These are phyloP conservation scores for Chaetomium olivaceum DNA, from an alignment of 2,329 filamentous ascomycete species.

Conservation along the genomic window DNA sequence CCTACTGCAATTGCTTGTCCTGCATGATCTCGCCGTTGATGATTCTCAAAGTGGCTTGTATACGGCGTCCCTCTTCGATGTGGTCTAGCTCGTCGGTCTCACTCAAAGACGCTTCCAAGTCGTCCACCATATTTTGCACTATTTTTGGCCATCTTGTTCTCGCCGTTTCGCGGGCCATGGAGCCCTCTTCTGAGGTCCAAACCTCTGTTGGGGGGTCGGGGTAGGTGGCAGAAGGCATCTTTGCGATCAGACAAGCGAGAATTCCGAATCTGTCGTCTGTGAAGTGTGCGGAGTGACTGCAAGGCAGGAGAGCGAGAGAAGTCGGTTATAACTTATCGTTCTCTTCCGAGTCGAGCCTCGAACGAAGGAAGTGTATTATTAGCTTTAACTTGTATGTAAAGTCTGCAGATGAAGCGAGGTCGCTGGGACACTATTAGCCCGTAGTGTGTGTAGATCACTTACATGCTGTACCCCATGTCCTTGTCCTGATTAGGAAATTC, in stretches of 20 bases:
- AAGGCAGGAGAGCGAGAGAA: no score
- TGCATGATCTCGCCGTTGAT: slow-evolving; percentile 2
- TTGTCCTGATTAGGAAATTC: neutral
- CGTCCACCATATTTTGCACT: slow-evolving; percentile 7
- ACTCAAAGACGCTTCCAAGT: neutral
- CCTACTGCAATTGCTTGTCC: slow-evolving; percentile 4
- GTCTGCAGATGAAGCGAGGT: neutral
- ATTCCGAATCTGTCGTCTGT: neutral
- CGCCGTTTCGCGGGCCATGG: slow-evolving; percentile 9
- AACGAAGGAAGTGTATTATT: no score
- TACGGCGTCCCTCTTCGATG: slow-evolving; percentile 4
- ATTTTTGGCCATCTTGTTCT: slow-evolving; percentile 7
- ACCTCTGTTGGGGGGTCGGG: neutral
- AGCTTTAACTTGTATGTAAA: neutral
- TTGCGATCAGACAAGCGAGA: neutral
- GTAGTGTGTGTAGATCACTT: no score
- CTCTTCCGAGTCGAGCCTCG: no score
- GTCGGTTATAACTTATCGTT: no score
- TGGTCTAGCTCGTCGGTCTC: neutral
- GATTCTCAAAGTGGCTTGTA: slow-evolving; percentile 3
- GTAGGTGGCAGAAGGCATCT: slow-evolving; percentile 2
- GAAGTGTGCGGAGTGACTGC: no score
- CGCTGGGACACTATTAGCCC: neutral
- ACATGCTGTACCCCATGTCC: no score
- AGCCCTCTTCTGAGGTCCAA: slow-evolving; percentile 5